Conservation (phyloP, 331 rosid species). For the Rosa hybrid region DNA sequence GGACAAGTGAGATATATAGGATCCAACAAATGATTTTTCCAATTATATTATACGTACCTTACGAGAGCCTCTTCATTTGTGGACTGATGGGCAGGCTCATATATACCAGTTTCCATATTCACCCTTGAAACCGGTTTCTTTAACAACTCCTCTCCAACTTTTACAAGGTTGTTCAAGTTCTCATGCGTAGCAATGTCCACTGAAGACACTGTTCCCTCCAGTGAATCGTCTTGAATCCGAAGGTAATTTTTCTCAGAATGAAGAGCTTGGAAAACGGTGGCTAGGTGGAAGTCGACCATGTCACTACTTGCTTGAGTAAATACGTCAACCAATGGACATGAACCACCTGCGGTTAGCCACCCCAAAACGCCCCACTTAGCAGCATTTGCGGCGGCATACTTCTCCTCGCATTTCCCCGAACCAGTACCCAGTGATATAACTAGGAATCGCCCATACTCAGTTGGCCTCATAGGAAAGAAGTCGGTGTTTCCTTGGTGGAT, state of each 20-base stretch:
- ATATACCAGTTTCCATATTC: slow-evolving; percentile 23
- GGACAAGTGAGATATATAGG: background rate
- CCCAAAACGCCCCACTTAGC: slow-evolving; percentile 29
- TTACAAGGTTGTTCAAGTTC: slow-evolving; percentile 26
- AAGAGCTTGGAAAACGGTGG: slow-evolving; percentile 38
- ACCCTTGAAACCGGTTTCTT: slow-evolving; percentile 31
- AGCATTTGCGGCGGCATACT: slow-evolving; percentile 25
- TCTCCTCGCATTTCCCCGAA: slow-evolving; percentile 26
- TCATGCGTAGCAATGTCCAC: slow-evolving; percentile 25
- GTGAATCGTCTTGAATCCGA: slow-evolving; percentile 46
- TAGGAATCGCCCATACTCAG: slow-evolving; percentile 31
- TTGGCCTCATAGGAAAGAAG: slow-evolving; percentile 35
- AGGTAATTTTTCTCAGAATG: slow-evolving; percentile 37
- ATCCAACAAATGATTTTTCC: background rate
- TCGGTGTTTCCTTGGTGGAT: slow-evolving; percentile 28
- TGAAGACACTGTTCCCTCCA: slow-evolving; percentile 8
- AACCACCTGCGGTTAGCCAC: slow-evolving; percentile 29
- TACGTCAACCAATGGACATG: slow-evolving; percentile 22
- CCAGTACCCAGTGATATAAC: slow-evolving; percentile 52
- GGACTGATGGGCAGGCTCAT: slow-evolving; percentile 8
- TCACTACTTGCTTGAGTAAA: slow-evolving; percentile 39
- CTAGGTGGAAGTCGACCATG: slow-evolving; percentile 40
- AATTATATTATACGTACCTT: slow-evolving; percentile 12
- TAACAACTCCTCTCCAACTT: slow-evolving; percentile 28
- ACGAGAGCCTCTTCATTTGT: slow-evolving; percentile 33